Evolutionary conservation across 2,329 filamentous ascomycete genomes (phyloP), one percentile per base, ranked within the genome.

Genomic region (Xylaria sp.): DNA sequence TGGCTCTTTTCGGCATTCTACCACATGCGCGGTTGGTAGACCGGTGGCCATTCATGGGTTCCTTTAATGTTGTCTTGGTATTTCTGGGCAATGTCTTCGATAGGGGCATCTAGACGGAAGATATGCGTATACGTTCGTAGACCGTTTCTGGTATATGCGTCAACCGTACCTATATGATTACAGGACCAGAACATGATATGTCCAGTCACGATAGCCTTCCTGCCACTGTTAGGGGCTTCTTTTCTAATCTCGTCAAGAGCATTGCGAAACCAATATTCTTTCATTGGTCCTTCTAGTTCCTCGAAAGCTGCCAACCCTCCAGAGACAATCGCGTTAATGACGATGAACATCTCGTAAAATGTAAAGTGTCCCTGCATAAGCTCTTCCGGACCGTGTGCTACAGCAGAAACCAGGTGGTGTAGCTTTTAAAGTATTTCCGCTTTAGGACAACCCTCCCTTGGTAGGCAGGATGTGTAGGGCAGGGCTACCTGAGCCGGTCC

Each of bases 131-230:
- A 87, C 0, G 66, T 73, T 0, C 71, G 40, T 3, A 77, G 44
- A 51, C 87, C 83, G 7, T 61, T 68, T 1, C 66, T 9, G 0
- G 79, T 85, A 46, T 67, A 74, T 0, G 82, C 74, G 5, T 56
- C 16, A 1, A 64, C 17, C 26, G 64, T 68, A n/a, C 21, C 37
- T 7, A 64, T 53, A 0, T 73, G 61, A 1, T 64, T 64, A 21
- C 78, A 72, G 0, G 55, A 3, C 79, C 80, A 85, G 58, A 86
- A 80, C 71, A 79, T 80, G 63, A 73, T 79, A 63, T 87, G 81
- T 0, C 82, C 82, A 4, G 79, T 69, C 2, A 87, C 78, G 2
- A 88, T 61, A 1, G 67, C 83, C 4, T 67, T 56, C 52, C 67
- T 70, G 0, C 69, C 63, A 8, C 44, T 72, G 0, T 60, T 11